Evolutionary conservation across 2,329 filamentous ascomycete species (phyloP).

Genomic region (Alternaria infectoria): DNA sequence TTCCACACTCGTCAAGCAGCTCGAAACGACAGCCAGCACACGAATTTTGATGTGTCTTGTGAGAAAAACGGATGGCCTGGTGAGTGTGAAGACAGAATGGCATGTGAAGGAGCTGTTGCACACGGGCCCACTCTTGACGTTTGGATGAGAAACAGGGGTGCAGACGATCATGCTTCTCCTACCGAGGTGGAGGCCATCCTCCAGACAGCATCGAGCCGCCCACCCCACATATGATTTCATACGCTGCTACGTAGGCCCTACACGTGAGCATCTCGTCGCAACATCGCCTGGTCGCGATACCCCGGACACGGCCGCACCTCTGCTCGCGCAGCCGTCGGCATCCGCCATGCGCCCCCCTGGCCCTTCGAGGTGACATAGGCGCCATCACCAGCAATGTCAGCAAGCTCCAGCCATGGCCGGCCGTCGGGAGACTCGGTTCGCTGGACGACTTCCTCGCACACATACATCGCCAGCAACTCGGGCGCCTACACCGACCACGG

Average conservation of each 20-base stretch:
- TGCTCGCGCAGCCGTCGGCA: constrained; percentile 20
- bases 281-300: constrained; percentile 4
- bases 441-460: constrained; percentile 41
- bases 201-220: neutral
- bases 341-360: constrained; percentile 37
- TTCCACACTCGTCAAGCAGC: neutral
- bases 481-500: constrained; percentile 32
- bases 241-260: neutral
- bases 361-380: constrained; percentile 31
- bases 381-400: constrained; percentile 35
- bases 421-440: constrained; percentile 43
- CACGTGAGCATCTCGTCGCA: neutral
- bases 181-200: neutral
- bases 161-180: constrained; percentile 1
- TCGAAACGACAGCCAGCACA: neutral
- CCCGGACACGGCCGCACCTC: neutral
- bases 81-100: neutral
- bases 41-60: neutral
- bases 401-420: constrained; percentile 42
- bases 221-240: constrained; percentile 14
- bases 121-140: constrained; percentile 2
- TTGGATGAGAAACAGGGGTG: constrained; percentile 5
- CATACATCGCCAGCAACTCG: constrained; percentile 37
- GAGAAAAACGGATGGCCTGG: neutral
- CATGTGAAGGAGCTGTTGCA: neutral